Conservation (phyloP, 805 yeast genomes). For the Metschnikowia hibisci region DNA sequence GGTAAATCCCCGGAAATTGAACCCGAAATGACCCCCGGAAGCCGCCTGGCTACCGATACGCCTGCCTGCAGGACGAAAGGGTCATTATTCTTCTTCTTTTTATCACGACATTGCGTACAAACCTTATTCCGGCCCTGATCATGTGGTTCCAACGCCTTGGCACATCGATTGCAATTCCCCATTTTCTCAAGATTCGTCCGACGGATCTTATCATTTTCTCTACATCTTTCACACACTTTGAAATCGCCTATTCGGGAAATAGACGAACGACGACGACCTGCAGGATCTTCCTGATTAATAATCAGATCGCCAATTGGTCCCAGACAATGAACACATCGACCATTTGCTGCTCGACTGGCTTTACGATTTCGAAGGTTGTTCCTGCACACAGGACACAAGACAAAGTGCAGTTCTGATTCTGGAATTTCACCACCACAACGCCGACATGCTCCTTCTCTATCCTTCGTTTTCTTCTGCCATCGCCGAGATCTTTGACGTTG, state of each 20-base stretch:
- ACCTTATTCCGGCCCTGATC: slow-evolving; percentile 55
- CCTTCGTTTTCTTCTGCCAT: slow-evolving; percentile 61
- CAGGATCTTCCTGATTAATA: slow-evolving; percentile 25
- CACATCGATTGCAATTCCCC: slow-evolving; percentile 64
- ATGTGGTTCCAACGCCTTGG: slow-evolving; percentile 41
- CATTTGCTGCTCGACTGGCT: slow-evolving; percentile 56
- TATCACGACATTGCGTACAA: slow-evolving; percentile 49
- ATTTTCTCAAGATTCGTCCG: slow-evolving; percentile 51
- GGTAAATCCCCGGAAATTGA: not conserved
- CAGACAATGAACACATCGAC: slow-evolving; percentile 66
- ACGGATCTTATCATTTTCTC: slow-evolving; percentile 57
- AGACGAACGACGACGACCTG: slow-evolving; percentile 20
- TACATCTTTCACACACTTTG: slow-evolving; percentile 64
- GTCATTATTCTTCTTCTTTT: slow-evolving; percentile 41
- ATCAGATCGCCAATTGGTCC: slow-evolving; percentile 49
- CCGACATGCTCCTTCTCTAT: slow-evolving; percentile 59
- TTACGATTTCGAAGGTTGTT: slow-evolving; percentile 51
- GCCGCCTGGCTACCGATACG: too few species aligned
- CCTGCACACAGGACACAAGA: slow-evolving; percentile 59
- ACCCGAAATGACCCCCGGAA: not conserved
- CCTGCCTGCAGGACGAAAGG: slow-evolving; percentile 1
- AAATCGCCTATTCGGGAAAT: slow-evolving; percentile 28
- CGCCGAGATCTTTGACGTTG: slow-evolving; percentile 60
- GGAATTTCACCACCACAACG: slow-evolving; percentile 59
- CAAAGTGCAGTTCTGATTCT: slow-evolving; percentile 47